Conservation (phyloP, 495 filamentous ascomycete genomes). For the Talaromyces wortmannii region DNA sequence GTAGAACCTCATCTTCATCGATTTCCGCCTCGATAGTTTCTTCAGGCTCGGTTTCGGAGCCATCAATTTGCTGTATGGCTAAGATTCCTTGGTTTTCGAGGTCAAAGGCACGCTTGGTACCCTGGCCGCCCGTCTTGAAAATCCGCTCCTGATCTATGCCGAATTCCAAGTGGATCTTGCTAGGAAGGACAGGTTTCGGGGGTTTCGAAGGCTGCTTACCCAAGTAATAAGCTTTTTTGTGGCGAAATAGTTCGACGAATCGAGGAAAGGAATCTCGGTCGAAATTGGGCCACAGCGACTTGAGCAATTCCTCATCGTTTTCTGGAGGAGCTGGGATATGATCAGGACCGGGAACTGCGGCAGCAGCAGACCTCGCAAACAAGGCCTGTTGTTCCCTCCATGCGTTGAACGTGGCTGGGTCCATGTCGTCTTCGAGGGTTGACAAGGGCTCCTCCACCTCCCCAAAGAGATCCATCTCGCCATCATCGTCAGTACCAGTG, state of each 20-base stretch:
- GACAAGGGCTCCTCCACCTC: constrained; percentile 16
- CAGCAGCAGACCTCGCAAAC: constrained; percentile 39
- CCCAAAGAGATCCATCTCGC: constrained; percentile 20
- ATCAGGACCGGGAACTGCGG: constrained; percentile 20
- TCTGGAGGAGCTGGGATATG: constrained; percentile 51
- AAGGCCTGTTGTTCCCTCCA: constrained; percentile 46
- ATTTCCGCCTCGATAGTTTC: constrained; percentile 55
- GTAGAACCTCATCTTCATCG: constrained; percentile 38
- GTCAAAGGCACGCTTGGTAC: constrained; percentile 47
- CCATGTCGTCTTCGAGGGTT: constrained; percentile 34
- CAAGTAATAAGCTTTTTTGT: constrained; percentile 62
- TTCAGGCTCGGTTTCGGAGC: constrained; percentile 50
- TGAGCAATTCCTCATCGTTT: constrained; percentile 60
- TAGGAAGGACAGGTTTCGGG: constrained; percentile 75
- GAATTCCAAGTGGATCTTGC: constrained; percentile 81
- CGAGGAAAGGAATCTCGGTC: constrained; percentile 54
- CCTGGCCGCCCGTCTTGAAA: constrained; percentile 61
- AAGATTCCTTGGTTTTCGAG: constrained; percentile 52
- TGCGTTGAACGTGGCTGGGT: constrained; percentile 33
- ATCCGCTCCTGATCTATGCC: constrained; percentile 70
- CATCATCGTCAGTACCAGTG: constrained; percentile 24
- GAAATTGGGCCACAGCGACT: constrained; percentile 64
- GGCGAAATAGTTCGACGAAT: constrained; percentile 69
- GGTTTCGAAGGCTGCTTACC: constrained; percentile 63
- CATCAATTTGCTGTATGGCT: constrained; percentile 44